Conservation (phyloP, 2,329 filamentous ascomycete genomes). For the Aspergillus fructus region DNA sequence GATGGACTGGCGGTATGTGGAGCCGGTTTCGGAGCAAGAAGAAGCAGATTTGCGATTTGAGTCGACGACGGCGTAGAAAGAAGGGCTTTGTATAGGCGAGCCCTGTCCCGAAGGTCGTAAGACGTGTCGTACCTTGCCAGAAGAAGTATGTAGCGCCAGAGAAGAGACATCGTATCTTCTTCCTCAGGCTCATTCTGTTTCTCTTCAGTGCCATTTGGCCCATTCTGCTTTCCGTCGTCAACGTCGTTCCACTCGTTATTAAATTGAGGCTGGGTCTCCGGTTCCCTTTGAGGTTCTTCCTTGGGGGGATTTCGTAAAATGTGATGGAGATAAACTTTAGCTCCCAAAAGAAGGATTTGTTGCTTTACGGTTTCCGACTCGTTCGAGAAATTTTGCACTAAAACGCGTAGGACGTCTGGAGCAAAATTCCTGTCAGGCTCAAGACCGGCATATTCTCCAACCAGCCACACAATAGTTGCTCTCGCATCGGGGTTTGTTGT, state of each 20-base stretch:
- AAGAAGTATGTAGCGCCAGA: constrained; percentile 83
- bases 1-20: constrained; percentile 88
- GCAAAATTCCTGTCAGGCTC: constrained; percentile 86
- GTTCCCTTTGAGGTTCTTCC: constrained; percentile 25
- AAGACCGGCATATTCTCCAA: constrained; percentile 85
- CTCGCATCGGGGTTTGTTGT: constrained; percentile 84
- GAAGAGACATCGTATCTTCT: constrained; percentile 65
- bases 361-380: constrained; percentile 85
- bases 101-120: constrained; percentile 89
- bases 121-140: constrained; percentile 91
- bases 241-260: constrained; percentile 35
- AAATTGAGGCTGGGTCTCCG: constrained; percentile 25
- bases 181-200: constrained; percentile 25
- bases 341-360: constrained; percentile 87
- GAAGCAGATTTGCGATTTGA: constrained; percentile 84
- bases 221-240: constrained; percentile 25
- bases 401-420: constrained; percentile 83
- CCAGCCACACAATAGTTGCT: constrained; percentile 95
- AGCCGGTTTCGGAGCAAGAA: constrained; percentile 90
- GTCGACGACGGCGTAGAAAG: constrained; percentile 71
- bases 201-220: constrained; percentile 17
- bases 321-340: constrained; percentile 94
- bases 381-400: constrained; percentile 78
- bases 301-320: constrained; percentile 55
- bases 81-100: constrained; percentile 82